phyloP scores from a whole-genome alignment of 306 rosid species.

The Medicago ruthenica region DNA sequence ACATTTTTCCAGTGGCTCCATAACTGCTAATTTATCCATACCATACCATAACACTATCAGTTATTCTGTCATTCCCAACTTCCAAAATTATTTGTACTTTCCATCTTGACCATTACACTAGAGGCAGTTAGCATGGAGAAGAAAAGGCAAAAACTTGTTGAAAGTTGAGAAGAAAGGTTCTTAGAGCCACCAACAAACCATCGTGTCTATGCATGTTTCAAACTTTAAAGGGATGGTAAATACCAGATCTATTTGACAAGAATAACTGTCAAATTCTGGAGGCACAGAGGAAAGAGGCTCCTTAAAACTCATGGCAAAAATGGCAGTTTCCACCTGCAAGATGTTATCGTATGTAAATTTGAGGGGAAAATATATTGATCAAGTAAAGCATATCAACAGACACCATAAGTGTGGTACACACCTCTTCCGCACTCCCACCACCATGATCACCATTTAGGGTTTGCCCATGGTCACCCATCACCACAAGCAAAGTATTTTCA shows the following conservation, averaged over 20 bases:
- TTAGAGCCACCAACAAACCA: conserved; percentile 36
- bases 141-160: conserved; percentile 35
- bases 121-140: conserved; percentile 25
- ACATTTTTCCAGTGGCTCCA: not conserved
- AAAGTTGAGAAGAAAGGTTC: conserved; percentile 10
- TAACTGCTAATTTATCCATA: conserved; percentile 19
- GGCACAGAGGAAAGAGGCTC: conserved; percentile 58
- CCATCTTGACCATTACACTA: conserved; percentile 8
- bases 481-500: conserved; percentile 90
- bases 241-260: conserved; percentile 76
- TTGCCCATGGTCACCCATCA: conserved; percentile 99
- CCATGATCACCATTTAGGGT: conserved; percentile 98
- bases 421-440: conserved; percentile 99
- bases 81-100: conserved; percentile 14
- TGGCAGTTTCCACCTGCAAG: conserved; percentile 85
- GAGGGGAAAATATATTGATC: not conserved
- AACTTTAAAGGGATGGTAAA: conserved; percentile 38
- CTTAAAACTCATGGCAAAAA: conserved; percentile 86
- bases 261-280: conserved; percentile 57
- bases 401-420: conserved; percentile 39
- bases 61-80: conserved; percentile 7
- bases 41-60: not conserved
- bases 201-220: conserved; percentile 31
- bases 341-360: conserved; percentile 37
- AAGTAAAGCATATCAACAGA: conserved; percentile 27